These are phyloP conservation scores for Mucor indicus DNA, from an alignment of 371 early-diverging fungal genomes.

Conservation along the genomic window DNA sequence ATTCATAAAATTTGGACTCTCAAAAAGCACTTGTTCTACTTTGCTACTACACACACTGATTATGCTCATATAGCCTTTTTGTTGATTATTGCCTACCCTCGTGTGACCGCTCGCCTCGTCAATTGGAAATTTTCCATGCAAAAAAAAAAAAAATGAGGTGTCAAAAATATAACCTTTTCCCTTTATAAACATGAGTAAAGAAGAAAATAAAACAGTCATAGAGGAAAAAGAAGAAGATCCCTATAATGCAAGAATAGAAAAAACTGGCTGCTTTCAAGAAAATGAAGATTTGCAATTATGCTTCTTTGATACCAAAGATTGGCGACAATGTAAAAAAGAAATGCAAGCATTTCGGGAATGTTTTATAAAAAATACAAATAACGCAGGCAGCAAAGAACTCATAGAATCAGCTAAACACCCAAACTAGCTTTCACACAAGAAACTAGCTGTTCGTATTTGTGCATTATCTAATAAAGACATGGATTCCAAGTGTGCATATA, in stretches of 20 bases:
- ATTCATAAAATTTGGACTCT: too few relatives aligned
- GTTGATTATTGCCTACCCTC: too few relatives aligned
- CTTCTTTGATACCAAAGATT: slow-evolving; percentile 74
- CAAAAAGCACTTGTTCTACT: too few relatives aligned
- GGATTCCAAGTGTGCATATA: slow-evolving; percentile 24
- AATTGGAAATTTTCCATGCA: not conserved
- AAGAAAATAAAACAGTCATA: not conserved
- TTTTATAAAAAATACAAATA: slow-evolving; percentile 54
- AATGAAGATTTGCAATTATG: slow-evolving; percentile 77
- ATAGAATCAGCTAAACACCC: slow-evolving; percentile 21
- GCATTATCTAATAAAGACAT: slow-evolving; percentile 36
- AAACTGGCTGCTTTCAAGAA: slow-evolving; percentile 71
- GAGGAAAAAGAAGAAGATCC: slow-evolving; percentile 58
- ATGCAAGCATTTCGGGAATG: slow-evolving; percentile 74
- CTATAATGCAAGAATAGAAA: slow-evolving; percentile 59
- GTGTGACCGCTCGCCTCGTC: too few relatives aligned
- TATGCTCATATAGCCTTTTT: too few relatives aligned
- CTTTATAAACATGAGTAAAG: too few relatives aligned
- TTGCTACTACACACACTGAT: too few relatives aligned
- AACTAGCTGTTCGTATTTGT: slow-evolving; percentile 41
- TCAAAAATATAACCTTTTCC: too few relatives aligned
- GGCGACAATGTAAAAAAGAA: slow-evolving; percentile 71
- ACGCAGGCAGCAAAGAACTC: slow-evolving; percentile 45
- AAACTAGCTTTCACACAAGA: slow-evolving; percentile 29
- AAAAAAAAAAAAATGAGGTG: too few relatives aligned